Evolutionary conservation across 192 early-diverging fungal species (phyloP).

Genomic region (Dissophora ornata): DNA sequence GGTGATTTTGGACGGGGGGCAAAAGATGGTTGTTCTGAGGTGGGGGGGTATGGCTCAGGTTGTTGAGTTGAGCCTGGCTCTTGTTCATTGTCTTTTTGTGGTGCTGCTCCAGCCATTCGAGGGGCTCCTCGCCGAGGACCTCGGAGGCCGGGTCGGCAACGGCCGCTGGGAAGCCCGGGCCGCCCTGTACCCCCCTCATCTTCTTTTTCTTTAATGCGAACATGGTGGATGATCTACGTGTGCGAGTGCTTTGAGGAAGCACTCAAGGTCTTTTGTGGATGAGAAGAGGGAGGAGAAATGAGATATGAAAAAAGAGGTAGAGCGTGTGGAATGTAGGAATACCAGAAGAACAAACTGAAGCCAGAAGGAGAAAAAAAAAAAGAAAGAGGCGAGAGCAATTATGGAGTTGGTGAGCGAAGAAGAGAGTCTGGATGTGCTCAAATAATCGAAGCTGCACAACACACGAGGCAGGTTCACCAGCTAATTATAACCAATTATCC

Average conservation of each 20-base stretch:
- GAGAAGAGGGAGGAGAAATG: not conserved
- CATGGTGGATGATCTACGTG: conserved; percentile 5
- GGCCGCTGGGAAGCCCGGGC: not conserved
- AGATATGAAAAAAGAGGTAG: not conserved
- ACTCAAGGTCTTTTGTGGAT: too few species aligned
- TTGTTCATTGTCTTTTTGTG: conserved; percentile 38
- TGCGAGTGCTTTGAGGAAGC: conserved; percentile 11
- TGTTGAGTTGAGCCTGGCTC: conserved; percentile 6
- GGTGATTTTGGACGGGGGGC: not conserved
- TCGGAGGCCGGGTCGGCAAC: not conserved
- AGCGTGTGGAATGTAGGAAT: too few species aligned
- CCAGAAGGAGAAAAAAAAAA: not conserved
- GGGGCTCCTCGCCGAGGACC: conserved; percentile 17
- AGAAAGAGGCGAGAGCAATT: not conserved
- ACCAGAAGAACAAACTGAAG: too few species aligned
- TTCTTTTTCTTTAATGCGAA: conserved; percentile 45
- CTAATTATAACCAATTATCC: too few species aligned
- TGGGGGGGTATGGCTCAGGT: conserved; percentile 3
- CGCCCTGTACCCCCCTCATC: conserved; percentile 22
- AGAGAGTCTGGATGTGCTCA: too few species aligned
- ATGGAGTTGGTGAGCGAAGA: not conserved
- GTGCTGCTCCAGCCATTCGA: conserved; percentile 38
- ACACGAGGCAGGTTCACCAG: too few species aligned
- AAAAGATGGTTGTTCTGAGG: too few species aligned
- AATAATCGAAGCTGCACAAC: too few species aligned